Evolutionary conservation across 352 stramenopile genomes (phyloP).

Genomic region (Aphanomyces stellatus): DNA sequence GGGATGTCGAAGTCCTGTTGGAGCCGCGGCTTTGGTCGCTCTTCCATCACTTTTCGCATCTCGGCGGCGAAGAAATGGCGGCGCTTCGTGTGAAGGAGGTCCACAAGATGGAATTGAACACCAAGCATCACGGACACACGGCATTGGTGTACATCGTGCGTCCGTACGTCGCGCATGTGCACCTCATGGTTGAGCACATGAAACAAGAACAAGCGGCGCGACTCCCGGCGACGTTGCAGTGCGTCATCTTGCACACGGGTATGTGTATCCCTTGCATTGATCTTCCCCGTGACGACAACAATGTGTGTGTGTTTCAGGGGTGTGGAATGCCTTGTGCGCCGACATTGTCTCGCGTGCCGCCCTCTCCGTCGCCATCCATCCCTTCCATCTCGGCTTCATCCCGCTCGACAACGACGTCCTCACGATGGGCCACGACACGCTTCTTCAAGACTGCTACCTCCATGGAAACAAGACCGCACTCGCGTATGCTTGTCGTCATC

Average conservation of each 20-base stretch:
- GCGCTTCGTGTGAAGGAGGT: background rate
- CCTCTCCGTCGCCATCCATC: background rate
- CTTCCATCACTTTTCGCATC: background rate
- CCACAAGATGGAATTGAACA: background rate
- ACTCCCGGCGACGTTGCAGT: background rate
- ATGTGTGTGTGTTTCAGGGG: background rate
- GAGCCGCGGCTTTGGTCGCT: background rate
- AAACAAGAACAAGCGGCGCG: background rate
- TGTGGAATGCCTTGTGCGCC: conserved; percentile 8
- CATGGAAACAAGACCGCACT: conserved; percentile 12
- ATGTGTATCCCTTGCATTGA: background rate
- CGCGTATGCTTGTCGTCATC: background rate
- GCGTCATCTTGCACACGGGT: conserved; percentile 7
- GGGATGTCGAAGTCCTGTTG: background rate
- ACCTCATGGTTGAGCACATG: conserved; percentile 8
- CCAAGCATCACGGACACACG: too few relatives aligned
- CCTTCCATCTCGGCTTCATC: conserved; percentile 8
- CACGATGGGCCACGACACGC: conserved; percentile 9
- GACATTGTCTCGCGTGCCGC: background rate
- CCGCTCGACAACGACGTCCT: conserved; percentile 12
- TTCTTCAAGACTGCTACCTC: conserved; percentile 17
- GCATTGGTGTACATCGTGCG: conserved; percentile 9
- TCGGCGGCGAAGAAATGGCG: background rate
- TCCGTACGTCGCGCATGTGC: background rate
- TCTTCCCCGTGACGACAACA: background rate